Percentiles rank a stretch among this genome's conserved stretches.
Conservation (phyloP, 345 rosid species). For the Crucihimalaya himalaica region DNA sequence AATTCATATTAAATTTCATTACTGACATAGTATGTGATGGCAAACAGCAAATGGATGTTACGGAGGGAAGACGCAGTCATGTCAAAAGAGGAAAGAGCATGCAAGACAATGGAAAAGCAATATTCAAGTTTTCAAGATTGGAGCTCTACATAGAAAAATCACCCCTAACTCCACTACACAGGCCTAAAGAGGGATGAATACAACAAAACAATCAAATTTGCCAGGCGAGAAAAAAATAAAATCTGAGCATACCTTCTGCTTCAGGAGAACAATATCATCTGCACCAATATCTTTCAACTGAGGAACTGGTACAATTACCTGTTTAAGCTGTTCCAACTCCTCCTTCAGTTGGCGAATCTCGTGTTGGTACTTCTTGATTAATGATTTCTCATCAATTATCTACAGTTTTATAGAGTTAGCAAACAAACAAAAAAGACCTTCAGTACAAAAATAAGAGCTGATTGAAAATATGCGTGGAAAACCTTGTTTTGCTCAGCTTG, state of each 20-base stretch:
- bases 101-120: not conserved
- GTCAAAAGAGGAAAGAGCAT: not conserved
- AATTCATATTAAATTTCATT: not conserved
- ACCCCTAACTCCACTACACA: constrained; percentile 10
- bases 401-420: constrained; percentile 45
- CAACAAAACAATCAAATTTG: constrained; percentile 3
- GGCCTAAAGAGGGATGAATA: not conserved
- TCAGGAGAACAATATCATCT: constrained; percentile 82
- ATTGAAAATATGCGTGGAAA: constrained; percentile 18
- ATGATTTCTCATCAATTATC: constrained; percentile 98
- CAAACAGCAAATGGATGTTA: not conserved
- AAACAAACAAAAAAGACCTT: constrained; percentile 9
- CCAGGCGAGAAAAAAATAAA: constrained; percentile 7
- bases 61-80: not conserved
- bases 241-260: constrained; percentile 71
- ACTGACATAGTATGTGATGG: not conserved
- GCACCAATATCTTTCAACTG: constrained; percentile 61
- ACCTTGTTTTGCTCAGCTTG: constrained; percentile 97
- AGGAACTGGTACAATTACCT: constrained; percentile 75
- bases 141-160: not conserved
- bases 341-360: constrained; percentile 90
- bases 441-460: not conserved
- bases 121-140: not conserved
- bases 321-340: constrained; percentile 90
- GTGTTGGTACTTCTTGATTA: constrained; percentile 94